These are phyloP conservation scores for Salvia hispanica DNA, from an alignment of 257 asterid species.

Conservation along the genomic window DNA sequence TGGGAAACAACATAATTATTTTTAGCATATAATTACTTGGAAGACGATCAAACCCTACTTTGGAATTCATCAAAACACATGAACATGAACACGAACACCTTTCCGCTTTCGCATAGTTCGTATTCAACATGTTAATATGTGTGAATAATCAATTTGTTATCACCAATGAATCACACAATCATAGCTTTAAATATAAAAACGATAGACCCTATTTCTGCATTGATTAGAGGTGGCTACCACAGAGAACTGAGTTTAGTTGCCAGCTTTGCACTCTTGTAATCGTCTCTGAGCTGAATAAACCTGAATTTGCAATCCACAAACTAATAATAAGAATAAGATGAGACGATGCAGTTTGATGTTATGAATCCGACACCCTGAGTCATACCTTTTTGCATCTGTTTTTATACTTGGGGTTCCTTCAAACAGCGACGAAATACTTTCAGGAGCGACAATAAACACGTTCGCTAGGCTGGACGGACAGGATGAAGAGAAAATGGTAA, in stretches of 20 bases:
- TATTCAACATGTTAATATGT: too few species aligned
- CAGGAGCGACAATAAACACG: slow-evolving; percentile 86
- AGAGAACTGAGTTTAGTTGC: slow-evolving; percentile 68
- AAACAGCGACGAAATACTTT: slow-evolving; percentile 79
- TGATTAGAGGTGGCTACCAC: slow-evolving; percentile 31
- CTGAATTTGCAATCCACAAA: slow-evolving; percentile 40
- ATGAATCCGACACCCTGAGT: not conserved
- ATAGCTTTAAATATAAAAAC: too few species aligned
- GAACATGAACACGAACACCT: too few species aligned
- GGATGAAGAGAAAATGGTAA: slow-evolving; percentile 6
- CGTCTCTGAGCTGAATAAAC: slow-evolving; percentile 86
- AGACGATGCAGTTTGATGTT: not conserved
- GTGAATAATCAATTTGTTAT: too few species aligned
- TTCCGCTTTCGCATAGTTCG: too few species aligned
- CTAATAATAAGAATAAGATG: not conserved
- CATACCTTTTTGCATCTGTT: slow-evolving; percentile 97
- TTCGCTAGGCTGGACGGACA: slow-evolving; percentile 66
- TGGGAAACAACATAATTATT: too few species aligned
- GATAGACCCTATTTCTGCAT: too few species aligned
- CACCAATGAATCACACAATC: too few species aligned
- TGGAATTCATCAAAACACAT: too few species aligned
- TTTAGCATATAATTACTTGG: too few species aligned
- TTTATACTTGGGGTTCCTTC: slow-evolving; percentile 97
- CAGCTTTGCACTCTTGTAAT: slow-evolving; percentile 83
- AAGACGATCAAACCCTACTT: too few species aligned